Conservation (phyloP, 352 stramenopile species). For the Globisporangium cylindrosporum region DNA sequence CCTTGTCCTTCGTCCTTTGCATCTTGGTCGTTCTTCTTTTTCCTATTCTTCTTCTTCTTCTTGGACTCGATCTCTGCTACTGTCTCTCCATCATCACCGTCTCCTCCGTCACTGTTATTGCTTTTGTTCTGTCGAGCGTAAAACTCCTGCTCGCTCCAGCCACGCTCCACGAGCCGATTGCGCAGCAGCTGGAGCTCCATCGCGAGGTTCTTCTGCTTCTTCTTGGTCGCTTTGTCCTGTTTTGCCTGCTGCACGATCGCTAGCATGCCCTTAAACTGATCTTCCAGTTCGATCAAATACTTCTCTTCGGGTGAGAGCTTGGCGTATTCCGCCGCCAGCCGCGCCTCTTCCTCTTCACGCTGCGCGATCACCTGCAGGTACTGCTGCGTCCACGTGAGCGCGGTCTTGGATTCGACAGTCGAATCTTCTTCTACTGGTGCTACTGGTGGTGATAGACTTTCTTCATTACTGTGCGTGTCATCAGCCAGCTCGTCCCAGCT, state of each 20-base stretch:
- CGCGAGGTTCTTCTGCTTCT: slow-evolving; percentile 31
- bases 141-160: slow-evolving; percentile 24
- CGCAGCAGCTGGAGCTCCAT: slow-evolving; percentile 19
- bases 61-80: not conserved
- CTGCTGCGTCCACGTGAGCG: slow-evolving; percentile 72
- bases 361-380: slow-evolving; percentile 63
- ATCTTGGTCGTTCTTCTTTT: slow-evolving; percentile 9
- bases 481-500: slow-evolving; percentile 29
- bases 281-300: slow-evolving; percentile 45
- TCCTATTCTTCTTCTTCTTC: slow-evolving; percentile 12
- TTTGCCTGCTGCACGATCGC: slow-evolving; percentile 37
- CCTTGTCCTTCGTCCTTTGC: not conserved
- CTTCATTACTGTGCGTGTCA: slow-evolving; percentile 10
- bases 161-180: slow-evolving; percentile 15
- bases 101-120: not conserved
- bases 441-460: not conserved
- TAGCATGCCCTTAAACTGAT: slow-evolving; percentile 38
- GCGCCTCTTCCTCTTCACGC: slow-evolving; percentile 40
- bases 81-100: not conserved
- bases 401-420: slow-evolving; percentile 23
- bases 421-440: not conserved
- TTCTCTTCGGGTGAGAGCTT: slow-evolving; percentile 36
- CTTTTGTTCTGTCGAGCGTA: not conserved
- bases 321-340: slow-evolving; percentile 23
- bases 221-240: slow-evolving; percentile 51